These are phyloP conservation scores for Lentinula novae-zelandiae DNA, from an alignment of 1,284 basidiomycete genomes.

Conservation along the genomic window DNA sequence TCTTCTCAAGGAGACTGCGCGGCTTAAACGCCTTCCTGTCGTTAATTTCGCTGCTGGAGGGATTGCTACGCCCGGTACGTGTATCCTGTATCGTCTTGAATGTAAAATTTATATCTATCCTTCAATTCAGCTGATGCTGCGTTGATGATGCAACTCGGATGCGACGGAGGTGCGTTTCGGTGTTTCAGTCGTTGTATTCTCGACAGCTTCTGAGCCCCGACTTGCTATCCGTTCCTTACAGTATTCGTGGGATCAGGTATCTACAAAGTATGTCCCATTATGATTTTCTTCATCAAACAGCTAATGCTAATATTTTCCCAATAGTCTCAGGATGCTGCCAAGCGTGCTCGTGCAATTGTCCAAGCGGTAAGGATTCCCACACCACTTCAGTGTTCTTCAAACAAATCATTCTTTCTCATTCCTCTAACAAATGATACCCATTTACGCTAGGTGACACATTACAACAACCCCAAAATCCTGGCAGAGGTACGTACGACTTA, in stretches of 20 bases:
- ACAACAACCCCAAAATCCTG: slow-evolving; percentile 86
- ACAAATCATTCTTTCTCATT: neutral
- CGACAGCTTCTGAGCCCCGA: neutral
- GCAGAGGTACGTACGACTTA: slow-evolving; percentile 58
- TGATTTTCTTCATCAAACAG: neutral
- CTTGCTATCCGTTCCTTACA: slow-evolving; percentile 24
- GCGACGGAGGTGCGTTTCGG: slow-evolving; percentile 80
- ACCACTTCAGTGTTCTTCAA: neutral
- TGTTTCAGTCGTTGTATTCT: slow-evolving; percentile 16
- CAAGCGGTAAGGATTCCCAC: slow-evolving; percentile 65
- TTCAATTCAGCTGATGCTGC: slow-evolving; percentile 80
- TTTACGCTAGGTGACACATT: slow-evolving; percentile 76
- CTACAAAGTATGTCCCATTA: slow-evolving; percentile 66
- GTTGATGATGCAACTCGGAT: slow-evolving; percentile 99
- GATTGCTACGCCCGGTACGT: slow-evolving; percentile 86
- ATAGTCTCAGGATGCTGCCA: slow-evolving; percentile 90
- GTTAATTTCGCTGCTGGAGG: slow-evolving; percentile 97
- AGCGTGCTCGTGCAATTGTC: slow-evolving; percentile 95
- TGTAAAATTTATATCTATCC: neutral
- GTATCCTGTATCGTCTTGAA: neutral
- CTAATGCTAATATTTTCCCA: slow-evolving; percentile 1
- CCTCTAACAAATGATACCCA: too few species aligned
- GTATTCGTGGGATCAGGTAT: slow-evolving; percentile 95
- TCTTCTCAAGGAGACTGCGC: slow-evolving; percentile 93
- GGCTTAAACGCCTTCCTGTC: slow-evolving; percentile 91